Evolutionary conservation across 495 filamentous ascomycete genomes (phyloP).

Genomic region (Amniculicola lignicola): DNA sequence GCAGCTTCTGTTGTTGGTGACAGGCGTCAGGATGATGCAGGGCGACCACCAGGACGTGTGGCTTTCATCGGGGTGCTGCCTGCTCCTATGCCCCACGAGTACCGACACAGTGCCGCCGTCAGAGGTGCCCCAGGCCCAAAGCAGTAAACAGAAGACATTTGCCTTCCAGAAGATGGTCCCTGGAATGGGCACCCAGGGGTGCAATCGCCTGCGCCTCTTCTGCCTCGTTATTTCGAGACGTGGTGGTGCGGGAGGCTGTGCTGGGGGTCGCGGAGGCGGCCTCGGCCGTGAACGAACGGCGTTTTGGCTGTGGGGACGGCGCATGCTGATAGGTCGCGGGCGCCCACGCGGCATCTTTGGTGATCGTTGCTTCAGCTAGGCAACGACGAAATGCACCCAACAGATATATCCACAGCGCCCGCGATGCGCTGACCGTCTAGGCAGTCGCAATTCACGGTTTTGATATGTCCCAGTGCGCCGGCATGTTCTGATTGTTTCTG

Average conservation of each 20-base stretch:
- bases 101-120: no score
- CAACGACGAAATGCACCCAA: constrained; percentile 22
- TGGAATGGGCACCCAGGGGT: no score
- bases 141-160: no score
- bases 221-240: background rate
- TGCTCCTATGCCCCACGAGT: no score
- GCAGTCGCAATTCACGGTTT: constrained; percentile 13
- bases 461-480: background rate
- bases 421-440: constrained; percentile 19
- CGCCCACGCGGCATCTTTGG: background rate
- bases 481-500: background rate
- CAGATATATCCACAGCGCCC: constrained; percentile 14
- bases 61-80: no score
- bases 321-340: background rate
- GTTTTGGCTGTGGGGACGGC: background rate
- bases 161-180: no score
- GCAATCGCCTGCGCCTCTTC: no score
- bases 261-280: background rate
- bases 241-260: background rate
- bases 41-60: no score
- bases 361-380: background rate
- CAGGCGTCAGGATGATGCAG: no score
- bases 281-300: background rate
- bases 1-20: no score
- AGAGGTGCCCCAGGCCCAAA: no score